phyloP scores from a whole-genome alignment of 352 stramenopile genomes.

The Plasmopara muralis region DNA sequence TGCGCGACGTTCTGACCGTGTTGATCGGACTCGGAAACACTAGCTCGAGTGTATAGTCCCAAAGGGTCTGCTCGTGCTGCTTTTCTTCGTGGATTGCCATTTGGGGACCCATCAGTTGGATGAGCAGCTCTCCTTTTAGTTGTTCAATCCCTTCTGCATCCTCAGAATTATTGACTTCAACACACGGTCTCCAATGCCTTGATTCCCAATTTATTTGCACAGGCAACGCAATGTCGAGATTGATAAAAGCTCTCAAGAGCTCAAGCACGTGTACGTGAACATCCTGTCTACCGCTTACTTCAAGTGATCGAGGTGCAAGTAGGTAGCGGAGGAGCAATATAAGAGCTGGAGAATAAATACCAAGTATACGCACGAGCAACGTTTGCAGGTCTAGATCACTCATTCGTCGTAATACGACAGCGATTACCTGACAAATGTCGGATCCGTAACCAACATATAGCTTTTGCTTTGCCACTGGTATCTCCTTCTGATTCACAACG shows the following conservation, averaged over 20 bases:
- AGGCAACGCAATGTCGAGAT: constrained; percentile 31
- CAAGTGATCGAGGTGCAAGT: constrained; percentile 7
- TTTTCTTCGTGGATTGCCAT: constrained; percentile 19
- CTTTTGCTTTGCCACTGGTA: constrained; percentile 1
- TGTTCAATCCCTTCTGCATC: constrained; percentile 52
- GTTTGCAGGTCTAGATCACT: constrained; percentile 39
- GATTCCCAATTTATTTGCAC: constrained; percentile 16
- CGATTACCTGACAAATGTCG: constrained; percentile 31
- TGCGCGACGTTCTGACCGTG: constrained; percentile 2
- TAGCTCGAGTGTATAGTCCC: constrained; percentile 31
- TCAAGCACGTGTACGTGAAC: constrained; percentile 24
- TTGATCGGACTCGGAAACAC: constrained; percentile 12
- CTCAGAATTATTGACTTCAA: constrained; percentile 13
- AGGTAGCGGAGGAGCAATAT: constrained; percentile 22
- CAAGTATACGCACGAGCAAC: constrained; percentile 30
- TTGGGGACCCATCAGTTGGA: constrained; percentile 29
- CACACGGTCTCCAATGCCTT: constrained; percentile 6
- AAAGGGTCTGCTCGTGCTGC: constrained; percentile 29
- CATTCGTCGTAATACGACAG: constrained; percentile 29
- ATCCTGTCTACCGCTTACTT: constrained; percentile 6
- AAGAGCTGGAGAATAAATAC: constrained; percentile 20
- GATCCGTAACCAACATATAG: constrained; percentile 12
- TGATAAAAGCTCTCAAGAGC: constrained; percentile 34
- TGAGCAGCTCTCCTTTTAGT: constrained; percentile 47
- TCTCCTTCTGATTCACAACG: constrained; percentile 14